Base-by-base conservation (phyloP, 164 flowering plant genomes). In the Echeveria elegans region DNA sequence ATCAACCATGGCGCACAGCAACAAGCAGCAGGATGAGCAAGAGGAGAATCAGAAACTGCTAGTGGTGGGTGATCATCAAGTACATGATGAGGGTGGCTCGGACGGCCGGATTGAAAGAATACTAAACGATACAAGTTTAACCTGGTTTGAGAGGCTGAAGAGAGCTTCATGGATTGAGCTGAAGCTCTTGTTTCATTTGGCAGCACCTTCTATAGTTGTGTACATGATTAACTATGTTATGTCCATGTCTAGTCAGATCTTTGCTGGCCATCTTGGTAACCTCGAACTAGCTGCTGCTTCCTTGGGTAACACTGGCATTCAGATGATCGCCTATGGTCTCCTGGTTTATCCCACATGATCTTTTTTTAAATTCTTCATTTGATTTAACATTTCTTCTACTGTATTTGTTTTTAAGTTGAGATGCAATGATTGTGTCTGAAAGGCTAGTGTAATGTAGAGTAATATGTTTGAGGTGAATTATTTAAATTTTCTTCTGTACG, bases 181-280 rank as follows among this genome's bases (percentile, higher is more conserved):
- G 52, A 47, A 47, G 16, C 52, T 47, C 18, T 47, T 47, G 52
- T 47, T 47, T 47, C 52, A 47, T 47, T 19, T 47, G 18, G 52
- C 52, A 15, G 52, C 52, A 6, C 52, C 52, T 15, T 47, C 52
- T 19, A 47, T 47, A 18, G 52, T 47, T 47, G 52, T 47, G 19
- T 47, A 47, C 52, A 47, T 47, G 52, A 47, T 47, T 19, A 47
- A 47, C 52, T 47, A 47, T 47, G 52, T 47, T 19, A 47, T 47
- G 52, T 47, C 52, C 21, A 47, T 47, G 52, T 47, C 52, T 18
- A 47, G 52, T 19, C 52, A 47, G 52, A 47, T 47, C 19, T 47
- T 47, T 47, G 52, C 52, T 19, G 52, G 52, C 18, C 52, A 47
- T 19, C 52, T 47, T 47, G 52, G 52, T 19, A 47, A 47, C 52